Conservation (phyloP, 2,329 filamentous ascomycete genomes). For the Trichoderma breve region DNA sequence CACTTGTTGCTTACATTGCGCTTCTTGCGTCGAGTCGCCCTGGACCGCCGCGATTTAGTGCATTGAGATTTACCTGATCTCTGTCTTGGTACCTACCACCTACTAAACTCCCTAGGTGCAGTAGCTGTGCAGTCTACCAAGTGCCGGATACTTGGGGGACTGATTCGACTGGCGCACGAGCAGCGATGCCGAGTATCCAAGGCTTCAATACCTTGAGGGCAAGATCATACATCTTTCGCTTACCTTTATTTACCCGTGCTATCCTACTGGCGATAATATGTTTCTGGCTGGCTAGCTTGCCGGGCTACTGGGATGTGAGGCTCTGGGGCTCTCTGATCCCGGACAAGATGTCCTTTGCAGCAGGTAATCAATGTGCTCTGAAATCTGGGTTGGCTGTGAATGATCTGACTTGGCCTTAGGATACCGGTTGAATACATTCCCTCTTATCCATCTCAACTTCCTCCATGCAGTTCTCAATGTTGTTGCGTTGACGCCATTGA, state of each 20-base stretch:
- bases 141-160: slow-evolving; percentile 14
- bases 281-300: slow-evolving; percentile 64
- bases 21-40: not conserved
- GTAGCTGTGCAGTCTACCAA: slow-evolving; percentile 7
- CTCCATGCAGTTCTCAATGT: slow-evolving; percentile 80
- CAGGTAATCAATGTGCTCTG: slow-evolving; percentile 50
- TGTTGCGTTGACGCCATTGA: slow-evolving; percentile 75
- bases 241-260: slow-evolving; percentile 83
- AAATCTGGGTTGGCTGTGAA: not conserved
- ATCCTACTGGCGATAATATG: slow-evolving; percentile 63
- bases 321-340: slow-evolving; percentile 80
- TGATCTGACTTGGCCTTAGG: slow-evolving; percentile 51
- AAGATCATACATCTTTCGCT: slow-evolving; percentile 75
- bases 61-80: not conserved
- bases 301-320: slow-evolving; percentile 67
- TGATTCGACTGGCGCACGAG: slow-evolving; percentile 3
- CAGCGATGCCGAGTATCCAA: slow-evolving; percentile 34
- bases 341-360: slow-evolving; percentile 66
- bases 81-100: not conserved
- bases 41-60: not conserved
- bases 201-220: slow-evolving; percentile 62
- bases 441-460: slow-evolving; percentile 78
- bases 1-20: not conserved
- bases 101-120: not conserved
- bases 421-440: slow-evolving; percentile 90